These are phyloP conservation scores for Paraphoma chrysanthemicola DNA, from an alignment of 2,329 filamentous ascomycete species.

Conservation along the genomic window DNA sequence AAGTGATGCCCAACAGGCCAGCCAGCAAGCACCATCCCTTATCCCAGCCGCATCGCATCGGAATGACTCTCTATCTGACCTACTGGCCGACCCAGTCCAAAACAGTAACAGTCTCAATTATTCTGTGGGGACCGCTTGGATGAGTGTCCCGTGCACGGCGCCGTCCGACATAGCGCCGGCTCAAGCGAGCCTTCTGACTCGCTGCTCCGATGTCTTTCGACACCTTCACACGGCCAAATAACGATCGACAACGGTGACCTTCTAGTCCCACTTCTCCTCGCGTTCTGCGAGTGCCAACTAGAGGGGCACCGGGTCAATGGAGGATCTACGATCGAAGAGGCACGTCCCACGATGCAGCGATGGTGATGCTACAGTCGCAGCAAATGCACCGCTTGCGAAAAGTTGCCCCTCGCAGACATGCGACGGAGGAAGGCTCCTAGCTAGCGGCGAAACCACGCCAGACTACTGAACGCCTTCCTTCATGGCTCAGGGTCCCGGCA, in stretches of 20 bases:
- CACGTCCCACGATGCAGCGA: neutral
- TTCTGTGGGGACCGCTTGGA: neutral
- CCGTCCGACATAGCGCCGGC: neutral
- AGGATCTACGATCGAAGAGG: neutral
- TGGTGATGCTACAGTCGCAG: neutral
- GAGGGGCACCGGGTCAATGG: neutral
- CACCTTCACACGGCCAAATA: neutral
- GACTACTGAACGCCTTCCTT: neutral
- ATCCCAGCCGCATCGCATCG: slow-evolving; percentile 2
- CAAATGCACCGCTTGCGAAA: neutral
- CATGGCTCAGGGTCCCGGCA: neutral
- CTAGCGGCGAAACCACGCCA: neutral
- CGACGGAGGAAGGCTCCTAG: neutral
- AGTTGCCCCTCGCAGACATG: neutral
- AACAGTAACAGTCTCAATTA: slow-evolving; percentile 10
- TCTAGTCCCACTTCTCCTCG: neutral
- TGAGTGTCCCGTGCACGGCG: neutral
- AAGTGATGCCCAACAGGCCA: neutral
- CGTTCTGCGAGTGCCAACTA: neutral
- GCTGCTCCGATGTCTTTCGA: neutral
- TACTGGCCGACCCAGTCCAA: slow-evolving; percentile 5
- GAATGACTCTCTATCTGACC: slow-evolving; percentile 8
- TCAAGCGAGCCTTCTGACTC: neutral
- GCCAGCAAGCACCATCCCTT: neutral
- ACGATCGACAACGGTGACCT: slow-evolving; percentile 2